A percentile compares a stretch with the other conserved stretches of the same genome.
Conservation (phyloP, 768 basidiomycete genomes). For the Mycena latifolia region DNA sequence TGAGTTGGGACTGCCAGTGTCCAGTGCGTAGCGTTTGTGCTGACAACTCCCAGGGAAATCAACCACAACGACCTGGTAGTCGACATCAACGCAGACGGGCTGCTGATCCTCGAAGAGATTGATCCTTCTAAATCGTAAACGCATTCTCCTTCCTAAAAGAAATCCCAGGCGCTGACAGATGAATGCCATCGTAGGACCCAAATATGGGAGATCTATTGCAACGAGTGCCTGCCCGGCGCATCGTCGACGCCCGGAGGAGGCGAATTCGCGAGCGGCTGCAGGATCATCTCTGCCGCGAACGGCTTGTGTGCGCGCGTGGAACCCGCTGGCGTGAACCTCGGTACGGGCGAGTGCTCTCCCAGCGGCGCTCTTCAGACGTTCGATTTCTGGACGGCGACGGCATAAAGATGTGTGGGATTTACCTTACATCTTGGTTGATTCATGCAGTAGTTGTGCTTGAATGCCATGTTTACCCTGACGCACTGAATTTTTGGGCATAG, state of each 20-base stretch:
- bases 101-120: constrained; percentile 7
- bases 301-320: constrained; percentile 12
- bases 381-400: constrained; percentile 29
- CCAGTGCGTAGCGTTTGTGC: too few species aligned
- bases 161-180: background rate
- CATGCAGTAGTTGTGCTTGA: too few species aligned
- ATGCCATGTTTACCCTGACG: too few species aligned
- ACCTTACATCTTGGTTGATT: too few species aligned
- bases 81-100: background rate
- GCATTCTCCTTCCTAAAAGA: background rate
- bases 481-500: too few species aligned
- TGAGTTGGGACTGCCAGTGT: background rate
- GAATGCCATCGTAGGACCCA: constrained; percentile 6
- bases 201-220: constrained; percentile 24
- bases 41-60: background rate
- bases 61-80: constrained; percentile 26
- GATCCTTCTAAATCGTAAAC: constrained; percentile 1
- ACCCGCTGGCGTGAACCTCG: background rate
- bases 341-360: background rate
- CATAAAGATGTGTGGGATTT: too few species aligned
- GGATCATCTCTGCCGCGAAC: constrained; percentile 9
- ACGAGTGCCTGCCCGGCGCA: constrained; percentile 6
- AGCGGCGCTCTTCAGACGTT: constrained; percentile 11
- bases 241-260: constrained; percentile 17
- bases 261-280: too few species aligned